Conservation (phyloP, 768 basidiomycete genomes). For the Solioccasus polychromus region DNA sequence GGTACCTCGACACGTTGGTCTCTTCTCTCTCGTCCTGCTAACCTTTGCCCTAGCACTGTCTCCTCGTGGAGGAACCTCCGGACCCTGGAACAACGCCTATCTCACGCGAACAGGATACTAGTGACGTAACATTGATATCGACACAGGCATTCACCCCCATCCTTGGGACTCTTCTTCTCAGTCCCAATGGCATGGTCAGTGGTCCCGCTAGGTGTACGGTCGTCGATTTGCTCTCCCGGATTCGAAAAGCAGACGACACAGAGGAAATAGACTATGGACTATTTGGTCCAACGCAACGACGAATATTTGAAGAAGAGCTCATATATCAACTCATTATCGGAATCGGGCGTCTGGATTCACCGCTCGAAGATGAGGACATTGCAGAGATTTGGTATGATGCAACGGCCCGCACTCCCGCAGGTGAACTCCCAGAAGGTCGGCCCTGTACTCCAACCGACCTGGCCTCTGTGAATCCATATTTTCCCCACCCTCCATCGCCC, state of each 20-base stretch:
- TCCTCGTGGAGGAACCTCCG: slow-evolving; percentile 49
- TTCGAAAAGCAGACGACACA: slow-evolving; percentile 57
- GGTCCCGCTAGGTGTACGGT: slow-evolving; percentile 71
- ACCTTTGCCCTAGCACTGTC: slow-evolving; percentile 52
- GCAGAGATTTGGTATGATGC: slow-evolving; percentile 33
- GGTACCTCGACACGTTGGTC: slow-evolving; percentile 31
- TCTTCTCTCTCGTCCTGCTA: slow-evolving; percentile 4
- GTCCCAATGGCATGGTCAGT: slow-evolving; percentile 70
- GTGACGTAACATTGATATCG: slow-evolving; percentile 48
- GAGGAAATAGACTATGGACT: slow-evolving; percentile 39
- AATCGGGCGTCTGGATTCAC: slow-evolving; percentile 68
- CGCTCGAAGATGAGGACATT: slow-evolving; percentile 35
- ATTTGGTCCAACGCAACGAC: slow-evolving; percentile 55
- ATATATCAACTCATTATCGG: slow-evolving; percentile 86
- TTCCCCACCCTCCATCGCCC: slow-evolving; percentile 40
- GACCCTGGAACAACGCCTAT: slow-evolving; percentile 14
- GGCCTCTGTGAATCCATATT: slow-evolving; percentile 47
- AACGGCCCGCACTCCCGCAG: slow-evolving; percentile 29
- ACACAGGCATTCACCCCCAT: slow-evolving; percentile 91
- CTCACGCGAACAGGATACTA: slow-evolving; percentile 12
- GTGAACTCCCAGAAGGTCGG: slow-evolving; percentile 23
- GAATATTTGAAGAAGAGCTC: slow-evolving; percentile 76
- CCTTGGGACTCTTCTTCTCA: slow-evolving; percentile 83
- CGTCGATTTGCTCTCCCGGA: slow-evolving; percentile 71
- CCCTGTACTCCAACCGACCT: slow-evolving; percentile 13